Evolutionary conservation across 2,329 filamentous ascomycete genomes (phyloP).

Genomic region (Ophiocordyceps robertsii): DNA sequence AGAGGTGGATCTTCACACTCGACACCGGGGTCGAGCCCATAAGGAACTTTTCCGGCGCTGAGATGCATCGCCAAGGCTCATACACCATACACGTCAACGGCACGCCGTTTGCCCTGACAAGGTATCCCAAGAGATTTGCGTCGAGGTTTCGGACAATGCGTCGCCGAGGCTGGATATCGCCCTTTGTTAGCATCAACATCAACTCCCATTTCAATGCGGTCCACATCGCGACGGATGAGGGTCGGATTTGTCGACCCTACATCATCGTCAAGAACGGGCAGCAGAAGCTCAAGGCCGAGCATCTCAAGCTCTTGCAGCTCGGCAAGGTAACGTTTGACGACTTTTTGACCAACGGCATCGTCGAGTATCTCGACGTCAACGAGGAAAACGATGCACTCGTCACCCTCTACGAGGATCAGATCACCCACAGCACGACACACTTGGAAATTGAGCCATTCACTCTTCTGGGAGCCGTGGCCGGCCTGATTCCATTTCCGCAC

Average conservation of each 20-base stretch:
- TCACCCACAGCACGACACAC: conserved; percentile 76
- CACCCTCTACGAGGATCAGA: conserved; percentile 75
- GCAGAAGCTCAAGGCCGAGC: conserved; percentile 64
- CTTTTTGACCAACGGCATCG: conserved; percentile 76
- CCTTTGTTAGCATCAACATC: conserved; percentile 93
- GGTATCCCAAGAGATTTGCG: conserved; percentile 76
- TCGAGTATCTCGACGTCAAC: conserved; percentile 96
- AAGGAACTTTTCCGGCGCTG: conserved; percentile 56
- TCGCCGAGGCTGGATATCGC: conserved; percentile 81
- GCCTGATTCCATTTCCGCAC: conserved; percentile 93
- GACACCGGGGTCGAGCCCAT: conserved; percentile 74
- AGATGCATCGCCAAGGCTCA: conserved; percentile 71
- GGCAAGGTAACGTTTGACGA: conserved; percentile 87
- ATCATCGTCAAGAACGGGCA: conserved; percentile 87
- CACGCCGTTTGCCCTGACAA: conserved; percentile 78
- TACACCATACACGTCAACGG: conserved; percentile 95
- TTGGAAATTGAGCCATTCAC: conserved; percentile 98
- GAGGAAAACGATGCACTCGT: conserved; percentile 96
- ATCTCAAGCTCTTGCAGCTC: conserved; percentile 68
- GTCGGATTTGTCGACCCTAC: conserved; percentile 86
- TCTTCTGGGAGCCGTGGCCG: conserved; percentile 86
- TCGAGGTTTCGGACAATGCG: conserved; percentile 75
- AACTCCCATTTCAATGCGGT: conserved; percentile 87
- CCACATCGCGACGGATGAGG: conserved; percentile 93
- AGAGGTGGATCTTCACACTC: conserved; percentile 72